A percentile compares a stretch with the other conserved stretches of the same genome.
These are phyloP conservation scores for Hypoxylon sp. DNA, from an alignment of 2,329 filamentous ascomycete species.

Conservation along the genomic window DNA sequence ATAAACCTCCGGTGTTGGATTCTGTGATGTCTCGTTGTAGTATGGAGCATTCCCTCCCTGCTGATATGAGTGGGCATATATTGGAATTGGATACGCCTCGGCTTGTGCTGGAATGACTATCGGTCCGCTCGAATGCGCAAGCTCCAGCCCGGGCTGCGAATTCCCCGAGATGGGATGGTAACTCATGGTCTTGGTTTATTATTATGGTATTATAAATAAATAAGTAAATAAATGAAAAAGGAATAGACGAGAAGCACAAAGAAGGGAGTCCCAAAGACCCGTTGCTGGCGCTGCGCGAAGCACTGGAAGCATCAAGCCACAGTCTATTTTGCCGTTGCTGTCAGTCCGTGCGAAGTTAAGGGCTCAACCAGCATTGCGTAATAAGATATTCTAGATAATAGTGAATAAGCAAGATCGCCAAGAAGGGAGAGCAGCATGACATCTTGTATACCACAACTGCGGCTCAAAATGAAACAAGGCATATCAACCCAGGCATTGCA, in stretches of 20 bases:
- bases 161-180: neutral
- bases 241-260: neutral
- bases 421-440: neutral
- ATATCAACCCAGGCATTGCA: neutral
- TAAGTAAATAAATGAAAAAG: neutral
- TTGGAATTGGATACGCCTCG: slow-evolving; percentile 3
- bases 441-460: slow-evolving; percentile 1
- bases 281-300: slow-evolving; percentile 1
- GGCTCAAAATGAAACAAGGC: slow-evolving; percentile 1
- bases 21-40: too few species aligned
- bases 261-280: neutral
- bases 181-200: slow-evolving; percentile 21
- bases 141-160: slow-evolving; percentile 29
- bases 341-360: neutral
- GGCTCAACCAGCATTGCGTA: slow-evolving; percentile 4
- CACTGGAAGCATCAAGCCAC: neutral
- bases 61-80: too few species aligned
- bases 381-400: too few species aligned
- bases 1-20: too few species aligned
- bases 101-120: slow-evolving; percentile 8
- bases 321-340: neutral
- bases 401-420: too few species aligned
- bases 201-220: neutral
- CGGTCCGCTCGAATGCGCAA: slow-evolving; percentile 8
- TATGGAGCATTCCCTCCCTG: too few species aligned